Evolutionary conservation across 495 filamentous ascomycete genomes (phyloP).

Genomic region (Lichina pygmaea): DNA sequence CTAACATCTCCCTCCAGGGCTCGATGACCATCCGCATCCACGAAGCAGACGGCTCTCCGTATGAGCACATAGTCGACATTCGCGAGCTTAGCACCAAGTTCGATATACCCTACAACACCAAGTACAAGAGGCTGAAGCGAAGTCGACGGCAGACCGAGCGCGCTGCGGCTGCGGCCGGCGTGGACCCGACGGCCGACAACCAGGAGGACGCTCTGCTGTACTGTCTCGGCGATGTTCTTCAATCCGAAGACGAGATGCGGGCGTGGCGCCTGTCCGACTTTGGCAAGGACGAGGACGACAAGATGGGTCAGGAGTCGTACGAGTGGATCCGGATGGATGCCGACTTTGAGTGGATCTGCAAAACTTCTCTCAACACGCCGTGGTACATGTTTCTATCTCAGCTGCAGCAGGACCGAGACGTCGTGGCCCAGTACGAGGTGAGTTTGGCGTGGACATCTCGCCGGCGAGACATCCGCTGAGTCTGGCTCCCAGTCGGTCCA

Average conservation of each 20-base stretch:
- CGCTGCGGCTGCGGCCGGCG: constrained; percentile 28
- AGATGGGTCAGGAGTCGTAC: constrained; percentile 88
- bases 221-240: constrained; percentile 75
- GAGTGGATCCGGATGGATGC: constrained; percentile 98
- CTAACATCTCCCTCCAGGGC: constrained; percentile 15
- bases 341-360: constrained; percentile 93
- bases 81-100: constrained; percentile 57
- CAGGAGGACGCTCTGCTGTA: constrained; percentile 75
- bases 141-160: constrained; percentile 72
- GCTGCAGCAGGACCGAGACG: constrained; percentile 87
- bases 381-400: constrained; percentile 95
- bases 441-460: constrained; percentile 5
- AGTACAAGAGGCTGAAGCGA: constrained; percentile 92
- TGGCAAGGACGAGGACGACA: constrained; percentile 57
- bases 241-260: constrained; percentile 48
- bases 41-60: constrained; percentile 93
- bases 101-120: constrained; percentile 95
- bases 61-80: constrained; percentile 93
- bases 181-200: constrained; percentile 31
- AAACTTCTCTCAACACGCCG: constrained; percentile 50
- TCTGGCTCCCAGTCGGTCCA: constrained; percentile 22
- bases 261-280: constrained; percentile 76
- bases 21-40: constrained; percentile 96
- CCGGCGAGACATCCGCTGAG: too few species aligned
- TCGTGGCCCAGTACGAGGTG: constrained; percentile 78